These are phyloP conservation scores for Neurospora intermedia DNA, from an alignment of 495 filamentous ascomycete species.

Conservation along the genomic window DNA sequence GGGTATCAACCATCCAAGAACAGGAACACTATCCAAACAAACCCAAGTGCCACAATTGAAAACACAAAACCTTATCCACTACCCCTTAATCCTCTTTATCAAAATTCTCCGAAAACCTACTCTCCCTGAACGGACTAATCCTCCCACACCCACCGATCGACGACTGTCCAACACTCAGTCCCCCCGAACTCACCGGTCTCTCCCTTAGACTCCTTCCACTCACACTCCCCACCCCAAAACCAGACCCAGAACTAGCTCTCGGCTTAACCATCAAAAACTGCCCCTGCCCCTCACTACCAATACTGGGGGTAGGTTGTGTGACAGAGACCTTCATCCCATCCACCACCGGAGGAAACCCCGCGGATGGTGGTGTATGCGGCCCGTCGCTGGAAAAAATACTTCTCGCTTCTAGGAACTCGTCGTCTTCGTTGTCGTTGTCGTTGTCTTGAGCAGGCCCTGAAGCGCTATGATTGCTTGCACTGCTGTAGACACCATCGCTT, in stretches of 20 bases:
- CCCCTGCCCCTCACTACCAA: conserved; percentile 1
- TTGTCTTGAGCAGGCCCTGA: not conserved
- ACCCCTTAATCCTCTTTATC: not conserved
- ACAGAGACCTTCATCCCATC: not conserved
- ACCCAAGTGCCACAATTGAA: not conserved
- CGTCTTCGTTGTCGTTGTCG: not conserved
- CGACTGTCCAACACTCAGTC: not conserved
- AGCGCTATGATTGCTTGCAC: conserved; percentile 8
- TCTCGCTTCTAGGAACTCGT: not conserved
- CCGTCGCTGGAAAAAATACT: not conserved
- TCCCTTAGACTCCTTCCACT: not conserved
- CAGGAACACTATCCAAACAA: not conserved
- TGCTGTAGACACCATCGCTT: conserved; percentile 1
- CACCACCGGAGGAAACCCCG: not conserved
- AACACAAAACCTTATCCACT: not conserved
- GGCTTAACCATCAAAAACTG: not conserved
- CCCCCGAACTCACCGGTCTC: conserved; percentile 3
- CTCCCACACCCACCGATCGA: conserved; percentile 4
- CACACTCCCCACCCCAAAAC: not conserved
- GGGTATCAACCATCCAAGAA: not conserved
- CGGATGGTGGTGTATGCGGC: not conserved
- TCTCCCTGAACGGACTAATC: conserved; percentile 34
- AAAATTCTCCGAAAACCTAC: conserved; percentile 28
- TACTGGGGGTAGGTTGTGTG: not conserved
- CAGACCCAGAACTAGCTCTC: not conserved